A percentile compares a stretch with the other conserved stretches of the same genome.
Evolutionary conservation across 2,329 filamentous ascomycete species (phyloP).

Genomic region (Xylaria sp.): DNA sequence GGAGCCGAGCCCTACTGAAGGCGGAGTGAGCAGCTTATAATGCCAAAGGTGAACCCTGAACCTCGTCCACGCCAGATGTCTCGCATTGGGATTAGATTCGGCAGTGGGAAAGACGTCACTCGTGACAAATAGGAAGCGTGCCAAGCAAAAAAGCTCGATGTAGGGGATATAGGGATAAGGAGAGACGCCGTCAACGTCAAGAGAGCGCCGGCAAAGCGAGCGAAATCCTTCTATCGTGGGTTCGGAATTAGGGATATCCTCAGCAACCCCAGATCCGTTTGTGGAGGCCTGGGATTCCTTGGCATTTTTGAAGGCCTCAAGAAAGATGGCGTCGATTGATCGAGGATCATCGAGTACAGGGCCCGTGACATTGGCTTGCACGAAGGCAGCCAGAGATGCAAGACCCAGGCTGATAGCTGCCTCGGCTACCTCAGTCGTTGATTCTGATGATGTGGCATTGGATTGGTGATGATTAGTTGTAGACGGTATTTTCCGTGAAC

Average conservation of each 20-base stretch:
- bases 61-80: constrained; percentile 65
- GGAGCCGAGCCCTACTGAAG: constrained; percentile 63
- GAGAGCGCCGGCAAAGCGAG: constrained; percentile 67
- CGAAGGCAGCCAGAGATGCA: constrained; percentile 73
- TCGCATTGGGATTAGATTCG: constrained; percentile 50
- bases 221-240: constrained; percentile 40
- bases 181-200: constrained; percentile 85
- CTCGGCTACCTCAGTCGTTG: constrained; percentile 1
- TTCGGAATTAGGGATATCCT: constrained; percentile 11
- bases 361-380: constrained; percentile 80
- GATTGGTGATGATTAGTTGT: not conserved
- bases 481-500: not conserved
- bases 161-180: constrained; percentile 86
- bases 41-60: constrained; percentile 79
- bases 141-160: constrained; percentile 84
- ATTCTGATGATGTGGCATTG: not conserved
- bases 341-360: constrained; percentile 64
- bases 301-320: constrained; percentile 49
- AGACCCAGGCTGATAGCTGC: constrained; percentile 59
- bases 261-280: not conserved
- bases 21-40: constrained; percentile 69
- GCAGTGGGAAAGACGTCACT: constrained; percentile 37
- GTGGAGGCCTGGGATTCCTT: not conserved
- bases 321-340: constrained; percentile 43
- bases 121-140: constrained; percentile 63